Evolutionary conservation across 176 grass and related monocot genomes (phyloP), one percentile per base, ranked within the genome.

Genomic region (Musa schizocarpa): DNA sequence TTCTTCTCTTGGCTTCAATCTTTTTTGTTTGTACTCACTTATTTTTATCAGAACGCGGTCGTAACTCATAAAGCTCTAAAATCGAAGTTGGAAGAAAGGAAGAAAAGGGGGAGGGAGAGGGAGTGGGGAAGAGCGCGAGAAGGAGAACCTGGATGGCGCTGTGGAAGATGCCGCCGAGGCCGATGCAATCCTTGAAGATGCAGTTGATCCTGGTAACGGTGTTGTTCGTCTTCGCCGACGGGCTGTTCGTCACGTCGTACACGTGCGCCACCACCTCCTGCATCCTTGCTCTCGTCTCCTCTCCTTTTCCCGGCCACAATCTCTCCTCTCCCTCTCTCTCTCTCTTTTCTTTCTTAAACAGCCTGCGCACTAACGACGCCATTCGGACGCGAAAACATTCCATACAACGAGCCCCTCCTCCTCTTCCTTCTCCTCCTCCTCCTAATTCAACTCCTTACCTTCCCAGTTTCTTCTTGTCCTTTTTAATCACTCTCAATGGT

Each of bases 111-210:
- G 6, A 7, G 16, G 2, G 12, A 43, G 17, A 52, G 63, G 29
- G 34, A 43, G 34, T 5, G 34, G 34, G 34, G 34, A 43, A 43
- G 34, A 43, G 34, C 34, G 63, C 20, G 20, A 20, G 68, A 52
- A 20, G 14, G 16, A 13, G 68, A 58, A 99, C 95, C 90, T 99
- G 95, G 78, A 99, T 66, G 81, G 95, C 95, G 82, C 90, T 94
- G 79, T 99, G 95, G 85, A 99, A 99, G 90, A 99, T 92, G 77
- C 95, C 95, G 78, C 95, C 95, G 80, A 99, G 88, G 80, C 95
- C 90, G 88, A 99, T 92, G 59, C 91, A 88, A 78, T 99, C 95
- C 88, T 99, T 99, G 81, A 91, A 99, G 86, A 99, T 94, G 80
- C 95, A 91, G 77, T 99, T 99, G 84, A 99, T 94, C 91, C 89